phyloP scores from a whole-genome alignment of 306 rosid species.

The Phaseolus lunatus region DNA sequence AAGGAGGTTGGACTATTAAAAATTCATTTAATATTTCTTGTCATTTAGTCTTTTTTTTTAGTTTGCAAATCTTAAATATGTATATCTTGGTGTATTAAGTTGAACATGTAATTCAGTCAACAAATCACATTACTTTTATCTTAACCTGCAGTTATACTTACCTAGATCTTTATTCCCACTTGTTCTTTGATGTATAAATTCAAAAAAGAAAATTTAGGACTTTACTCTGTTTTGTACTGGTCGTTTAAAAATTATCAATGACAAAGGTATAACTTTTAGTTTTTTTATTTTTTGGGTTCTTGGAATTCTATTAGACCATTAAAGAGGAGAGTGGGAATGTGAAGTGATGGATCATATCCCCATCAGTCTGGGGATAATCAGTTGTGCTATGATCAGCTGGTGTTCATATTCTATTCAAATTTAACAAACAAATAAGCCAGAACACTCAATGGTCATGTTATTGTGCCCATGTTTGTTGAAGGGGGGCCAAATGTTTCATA shows the following conservation, averaged over 20 bases:
- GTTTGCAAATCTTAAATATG: slow-evolving; percentile 21
- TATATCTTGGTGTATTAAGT: background rate
- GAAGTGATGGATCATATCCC: background rate
- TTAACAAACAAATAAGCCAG: background rate
- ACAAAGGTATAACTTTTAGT: background rate
- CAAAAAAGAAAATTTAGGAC: background rate
- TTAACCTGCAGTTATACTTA: slow-evolving; percentile 1
- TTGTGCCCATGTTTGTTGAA: background rate
- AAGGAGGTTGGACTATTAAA: slow-evolving; percentile 64
- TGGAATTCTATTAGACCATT: background rate
- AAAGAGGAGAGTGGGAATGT: background rate
- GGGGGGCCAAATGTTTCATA: background rate
- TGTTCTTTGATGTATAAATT: slow-evolving; percentile 23
- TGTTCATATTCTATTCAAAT: slow-evolving; percentile 6
- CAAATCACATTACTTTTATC: slow-evolving; percentile 15
- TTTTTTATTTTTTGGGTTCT: background rate
- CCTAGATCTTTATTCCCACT: slow-evolving; percentile 19
- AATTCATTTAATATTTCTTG: slow-evolving; percentile 26
- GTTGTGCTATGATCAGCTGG: background rate
- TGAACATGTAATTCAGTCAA: background rate
- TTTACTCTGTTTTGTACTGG: background rate
- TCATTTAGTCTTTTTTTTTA: background rate
- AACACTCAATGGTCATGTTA: background rate
- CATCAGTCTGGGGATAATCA: background rate
- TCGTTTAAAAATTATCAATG: slow-evolving; percentile 17